Percentiles rank a stretch among this genome's conserved stretches.
Evolutionary conservation across 1,284 basidiomycete genomes (phyloP).

Genomic region (Papiliotrema terrestris): DNA sequence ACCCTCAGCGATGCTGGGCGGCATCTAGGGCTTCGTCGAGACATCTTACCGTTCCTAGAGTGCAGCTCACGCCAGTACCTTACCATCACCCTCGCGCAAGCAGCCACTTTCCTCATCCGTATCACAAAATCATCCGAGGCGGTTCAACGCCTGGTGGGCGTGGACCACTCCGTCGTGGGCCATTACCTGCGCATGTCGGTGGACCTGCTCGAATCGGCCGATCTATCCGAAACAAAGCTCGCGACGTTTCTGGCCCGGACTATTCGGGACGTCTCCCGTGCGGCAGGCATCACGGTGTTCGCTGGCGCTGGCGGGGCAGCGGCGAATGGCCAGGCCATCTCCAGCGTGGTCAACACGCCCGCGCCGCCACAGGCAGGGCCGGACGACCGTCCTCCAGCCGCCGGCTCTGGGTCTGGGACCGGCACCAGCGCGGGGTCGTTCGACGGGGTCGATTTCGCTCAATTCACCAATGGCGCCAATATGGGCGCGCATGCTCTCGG

Average conservation of each 20-base stretch:
- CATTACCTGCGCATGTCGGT: constrained; percentile 30
- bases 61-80: constrained; percentile 20
- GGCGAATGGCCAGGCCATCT: background rate
- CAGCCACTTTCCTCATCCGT: constrained; percentile 36
- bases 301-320: too few species aligned
- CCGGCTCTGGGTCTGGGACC: background rate
- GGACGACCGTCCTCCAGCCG: too few species aligned
- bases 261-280: constrained; percentile 26
- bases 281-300: constrained; percentile 15
- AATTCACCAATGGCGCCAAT: background rate
- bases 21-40: too few species aligned
- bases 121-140: constrained; percentile 20
- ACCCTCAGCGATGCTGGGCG: too few species aligned
- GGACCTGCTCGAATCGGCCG: constrained; percentile 24
- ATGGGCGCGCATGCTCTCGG: background rate
- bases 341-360: background rate
- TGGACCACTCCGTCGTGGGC: constrained; percentile 25
- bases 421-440: background rate
- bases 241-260: constrained; percentile 31
- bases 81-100: constrained; percentile 34
- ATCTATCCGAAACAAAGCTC: constrained; percentile 29
- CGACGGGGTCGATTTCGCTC: background rate
- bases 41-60: background rate
- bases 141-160: constrained; percentile 11
- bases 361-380: background rate